Base-by-base conservation (phyloP, 1,139 yeast species). In the Saccharomyces hybrid region DNA sequence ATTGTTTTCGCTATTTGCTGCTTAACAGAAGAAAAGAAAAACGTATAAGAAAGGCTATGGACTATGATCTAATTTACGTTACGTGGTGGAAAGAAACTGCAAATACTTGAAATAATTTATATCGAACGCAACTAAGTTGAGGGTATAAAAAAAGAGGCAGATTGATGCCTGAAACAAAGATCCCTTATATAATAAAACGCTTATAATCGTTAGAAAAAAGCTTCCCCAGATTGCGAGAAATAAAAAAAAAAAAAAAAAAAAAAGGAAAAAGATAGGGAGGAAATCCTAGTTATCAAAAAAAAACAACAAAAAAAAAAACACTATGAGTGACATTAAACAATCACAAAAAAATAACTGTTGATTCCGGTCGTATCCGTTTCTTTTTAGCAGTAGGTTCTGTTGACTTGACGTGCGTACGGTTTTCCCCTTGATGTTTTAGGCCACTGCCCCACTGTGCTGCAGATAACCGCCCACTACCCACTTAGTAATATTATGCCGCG, bases 161-260 rank as follows among this genome's bases (percentile, higher is more conserved):
- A 38, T 38, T 38, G 25, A 38, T 38, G 44, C 44, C 44, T 38
- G 25, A 38, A 38, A 38, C 13, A 38, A 6, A 2, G 25, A 4
- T 38, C 44, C 44, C 44, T 38, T 38, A 38, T 38, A 38, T 38
- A 38, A 16, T 8, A 16, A 38, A 38, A 9, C 8, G 11, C 11
- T 6, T 38, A 38, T 38, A 38, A 38, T 0, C 44, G 13, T 16
- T 3, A 20, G n/a, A 38, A 11, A 16, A 9, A 20, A 34, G 28
- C 7, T 46, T 47, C 48, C 48, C 48, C 48, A 47, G 48, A 47
- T 47, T 47, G 48, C 48, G 48, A 16, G 44, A 34, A 16, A 38
- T 3, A 20, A 20, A 20, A 20, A 20, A 20, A 20, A 20, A 20
- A 20, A 20, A 20, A 20, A 20, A 16, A 38, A 16, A 16, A 16